phyloP scores from a whole-genome alignment of 495 filamentous ascomycete genomes.

The Neurospora sp. region DNA sequence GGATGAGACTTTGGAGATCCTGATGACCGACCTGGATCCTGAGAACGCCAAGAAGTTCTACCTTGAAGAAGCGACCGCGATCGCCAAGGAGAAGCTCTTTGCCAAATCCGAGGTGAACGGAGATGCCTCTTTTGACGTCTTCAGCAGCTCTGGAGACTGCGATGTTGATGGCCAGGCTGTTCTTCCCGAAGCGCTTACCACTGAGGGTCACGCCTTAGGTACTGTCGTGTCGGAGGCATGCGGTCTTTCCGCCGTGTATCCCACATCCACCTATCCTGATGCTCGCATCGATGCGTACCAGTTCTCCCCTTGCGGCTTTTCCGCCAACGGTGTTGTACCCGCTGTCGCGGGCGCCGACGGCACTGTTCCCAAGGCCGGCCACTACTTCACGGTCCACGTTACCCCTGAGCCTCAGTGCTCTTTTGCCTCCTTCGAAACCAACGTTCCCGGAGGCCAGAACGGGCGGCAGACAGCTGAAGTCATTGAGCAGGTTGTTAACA shows the following conservation, averaged over 20 bases:
- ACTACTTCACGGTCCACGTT: constrained; percentile 99
- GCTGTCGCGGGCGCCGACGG: constrained; percentile 23
- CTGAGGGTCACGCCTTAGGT: constrained; percentile 89
- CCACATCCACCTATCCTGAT: constrained; percentile 77
- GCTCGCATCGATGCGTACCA: constrained; percentile 93
- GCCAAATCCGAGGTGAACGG: constrained; percentile 40
- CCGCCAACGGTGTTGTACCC: constrained; percentile 93
- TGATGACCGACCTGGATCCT: constrained; percentile 96
- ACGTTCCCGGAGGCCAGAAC: constrained; percentile 83
- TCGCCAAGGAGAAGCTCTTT: constrained; percentile 71
- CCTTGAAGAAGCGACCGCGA: constrained; percentile 80
- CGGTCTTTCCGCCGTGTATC: constrained; percentile 84
- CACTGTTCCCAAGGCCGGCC: constrained; percentile 47
- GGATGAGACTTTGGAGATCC: constrained; percentile 92
- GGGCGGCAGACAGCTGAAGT: constrained; percentile 84
- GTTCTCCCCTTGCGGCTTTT: constrained; percentile 96
- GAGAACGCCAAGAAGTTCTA: constrained; percentile 95
- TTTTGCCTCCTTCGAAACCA: constrained; percentile 99
- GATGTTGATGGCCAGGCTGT: constrained; percentile 28
- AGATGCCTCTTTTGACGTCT: constrained; percentile 63
- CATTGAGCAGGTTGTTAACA: constrained; percentile 84
- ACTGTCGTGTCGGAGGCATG: constrained; percentile 86
- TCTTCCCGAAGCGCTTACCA: constrained; percentile 66
- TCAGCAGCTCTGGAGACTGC: constrained; percentile 58
- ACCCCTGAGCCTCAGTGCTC: constrained; percentile 96